Evolutionary conservation across 495 filamentous ascomycete genomes (phyloP), one percentile per base, ranked within the genome.

Genomic region (Margaritispora aquatica): DNA sequence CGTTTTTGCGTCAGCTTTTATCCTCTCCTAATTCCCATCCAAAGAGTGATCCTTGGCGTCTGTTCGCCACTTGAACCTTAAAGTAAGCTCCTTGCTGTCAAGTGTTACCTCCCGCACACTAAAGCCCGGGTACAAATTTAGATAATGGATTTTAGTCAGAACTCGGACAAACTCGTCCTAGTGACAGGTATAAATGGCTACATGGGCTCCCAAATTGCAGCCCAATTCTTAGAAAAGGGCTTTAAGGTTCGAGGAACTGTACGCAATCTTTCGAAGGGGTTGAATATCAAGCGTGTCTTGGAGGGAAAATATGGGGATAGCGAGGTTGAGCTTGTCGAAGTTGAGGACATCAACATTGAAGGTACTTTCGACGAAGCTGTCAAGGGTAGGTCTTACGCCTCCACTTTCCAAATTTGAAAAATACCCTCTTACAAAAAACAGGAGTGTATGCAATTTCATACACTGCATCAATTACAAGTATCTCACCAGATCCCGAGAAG

Each of bases 121-220:
- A 34, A 34, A 34, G 13, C 29, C 29, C 22, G 21, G 24, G 9
- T 7, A n/a, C 38, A 44, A n/a, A n/a, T n/a, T n/a, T n/a, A n/a
- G n/a, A n/a, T n/a, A n/a, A 44, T 26, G 27, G 7, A 4, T 2
- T 15, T n/a, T 29, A 27, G 4, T 10, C 22, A 8, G 19, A 27
- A 52, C 19, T 49, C 38, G 22, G 41, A 57, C 19, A 44, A 44
- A n/a, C 21, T 65, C 19, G 62, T 77, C 61, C 70, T 84, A n/a
- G 74, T 86, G 31, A 85, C 80, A 3, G 81, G 80, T n/a, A 74
- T 69, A 22, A 84, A 77, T 59, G 82, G 82, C 54, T 80, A 73
- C 58, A 79, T 85, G 56, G 82, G 66, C 20, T 78, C 75, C 26
- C 77, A 85, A 55, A 65, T 78, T 20, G 72, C 72, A 51, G 70